Evolutionary conservation across 2,329 filamentous ascomycete genomes (phyloP).

Genomic region (Alternaria burnsii): DNA sequence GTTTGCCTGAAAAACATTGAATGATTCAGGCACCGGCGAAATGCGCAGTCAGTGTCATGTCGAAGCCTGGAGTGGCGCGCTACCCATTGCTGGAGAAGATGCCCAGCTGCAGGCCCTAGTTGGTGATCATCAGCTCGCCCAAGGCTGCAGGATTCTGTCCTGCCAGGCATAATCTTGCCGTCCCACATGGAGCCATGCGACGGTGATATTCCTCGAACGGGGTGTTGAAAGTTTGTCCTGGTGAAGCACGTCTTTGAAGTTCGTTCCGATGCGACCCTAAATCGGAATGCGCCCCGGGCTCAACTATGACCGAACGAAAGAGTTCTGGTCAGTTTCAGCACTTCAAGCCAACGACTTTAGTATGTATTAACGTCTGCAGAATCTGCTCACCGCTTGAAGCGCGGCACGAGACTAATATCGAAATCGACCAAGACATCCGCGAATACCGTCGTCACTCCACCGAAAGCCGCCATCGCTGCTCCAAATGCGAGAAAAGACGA

Average conservation of each 20-base stretch:
- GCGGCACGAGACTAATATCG: conserved; percentile 32
- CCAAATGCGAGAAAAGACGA: conserved; percentile 44
- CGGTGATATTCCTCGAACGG: not conserved
- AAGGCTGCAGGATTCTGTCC: conserved; percentile 22
- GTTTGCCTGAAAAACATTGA: conserved; percentile 43
- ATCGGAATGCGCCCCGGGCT: conserved; percentile 20
- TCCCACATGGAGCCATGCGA: conserved; percentile 8
- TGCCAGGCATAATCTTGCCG: conserved; percentile 7
- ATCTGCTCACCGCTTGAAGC: conserved; percentile 38
- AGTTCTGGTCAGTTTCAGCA: conserved; percentile 34
- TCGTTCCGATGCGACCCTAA: conserved; percentile 26
- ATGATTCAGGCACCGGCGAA: conserved; percentile 35
- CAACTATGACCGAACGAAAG: conserved; percentile 44
- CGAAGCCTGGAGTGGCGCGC: conserved; percentile 37
- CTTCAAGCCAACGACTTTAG: not conserved
- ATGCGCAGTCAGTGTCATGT: conserved; percentile 14
- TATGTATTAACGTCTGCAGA: conserved; percentile 21
- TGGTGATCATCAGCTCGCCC: conserved; percentile 27
- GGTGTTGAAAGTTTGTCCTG: not conserved
- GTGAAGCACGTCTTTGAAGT: not conserved
- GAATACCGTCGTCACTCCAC: conserved; percentile 36
- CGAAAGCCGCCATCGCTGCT: conserved; percentile 41
- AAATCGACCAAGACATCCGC: conserved; percentile 35
- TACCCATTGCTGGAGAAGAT: conserved; percentile 14
- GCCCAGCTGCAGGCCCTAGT: conserved; percentile 22